Evolutionary conservation across 768 basidiomycete genomes (phyloP).

Genomic region (Infundibulicybe gibba): DNA sequence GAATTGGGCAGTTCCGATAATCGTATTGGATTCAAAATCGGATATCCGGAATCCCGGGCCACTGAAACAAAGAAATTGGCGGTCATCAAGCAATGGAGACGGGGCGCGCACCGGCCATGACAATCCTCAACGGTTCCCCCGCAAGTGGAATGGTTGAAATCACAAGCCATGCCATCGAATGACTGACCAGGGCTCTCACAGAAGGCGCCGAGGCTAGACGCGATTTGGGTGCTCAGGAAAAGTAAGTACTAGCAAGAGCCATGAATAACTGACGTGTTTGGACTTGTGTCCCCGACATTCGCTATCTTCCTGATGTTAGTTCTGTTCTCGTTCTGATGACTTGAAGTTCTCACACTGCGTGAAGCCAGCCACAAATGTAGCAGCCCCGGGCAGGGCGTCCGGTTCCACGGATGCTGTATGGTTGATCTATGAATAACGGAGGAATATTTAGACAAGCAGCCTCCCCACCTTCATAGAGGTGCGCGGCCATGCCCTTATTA

Average conservation of each 20-base stretch:
- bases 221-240: constrained; percentile 2
- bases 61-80: constrained; percentile 25
- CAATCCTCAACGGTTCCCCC: constrained; percentile 66
- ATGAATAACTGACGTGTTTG: constrained; percentile 60
- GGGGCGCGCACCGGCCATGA: constrained; percentile 53
- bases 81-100: constrained; percentile 3
- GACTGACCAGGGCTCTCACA: constrained; percentile 74
- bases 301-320: constrained; percentile 30
- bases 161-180: constrained; percentile 65
- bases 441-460: constrained; percentile 6
- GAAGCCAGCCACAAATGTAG: constrained; percentile 72
- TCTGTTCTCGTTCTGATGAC: neutral
- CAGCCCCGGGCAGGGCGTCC: constrained; percentile 60
- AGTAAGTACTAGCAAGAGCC: neutral
- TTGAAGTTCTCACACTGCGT: constrained; percentile 53
- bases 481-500: constrained; percentile 87
- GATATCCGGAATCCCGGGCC: constrained; percentile 75
- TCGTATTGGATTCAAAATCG: constrained; percentile 71
- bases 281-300: constrained; percentile 79
- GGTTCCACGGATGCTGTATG: constrained; percentile 68
- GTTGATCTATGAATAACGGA: neutral
- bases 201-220: constrained; percentile 58
- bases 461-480: constrained; percentile 62
- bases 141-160: constrained; percentile 72
- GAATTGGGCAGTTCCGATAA: constrained; percentile 71